Evolutionary conservation across 495 filamentous ascomycete species (phyloP).

Genomic region (Tuber microsphaerosporum): DNA sequence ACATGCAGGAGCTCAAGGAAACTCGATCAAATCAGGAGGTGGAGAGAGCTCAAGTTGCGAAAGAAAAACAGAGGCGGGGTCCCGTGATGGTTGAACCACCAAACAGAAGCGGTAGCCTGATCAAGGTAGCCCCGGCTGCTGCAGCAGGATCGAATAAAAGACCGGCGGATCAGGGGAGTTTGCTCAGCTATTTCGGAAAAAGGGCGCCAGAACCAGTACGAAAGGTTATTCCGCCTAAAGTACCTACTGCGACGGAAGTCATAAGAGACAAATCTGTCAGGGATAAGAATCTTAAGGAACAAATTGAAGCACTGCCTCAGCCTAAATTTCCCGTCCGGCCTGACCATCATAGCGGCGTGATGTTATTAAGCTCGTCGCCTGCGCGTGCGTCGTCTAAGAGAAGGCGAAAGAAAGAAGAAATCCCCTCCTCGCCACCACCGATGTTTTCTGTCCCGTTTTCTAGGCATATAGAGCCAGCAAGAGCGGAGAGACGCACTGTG

Average conservation of each 20-base stretch:
- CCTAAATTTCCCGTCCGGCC: slow-evolving; percentile 34
- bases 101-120: slow-evolving; percentile 29
- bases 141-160: slow-evolving; percentile 35
- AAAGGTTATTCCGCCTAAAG: slow-evolving; percentile 41
- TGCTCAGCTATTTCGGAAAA: slow-evolving; percentile 47
- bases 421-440: neutral
- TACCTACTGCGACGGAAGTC: slow-evolving; percentile 45
- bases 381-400: slow-evolving; percentile 11
- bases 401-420: slow-evolving; percentile 15
- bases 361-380: slow-evolving; percentile 37
- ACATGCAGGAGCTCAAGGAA: slow-evolving; percentile 40
- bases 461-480: slow-evolving; percentile 8
- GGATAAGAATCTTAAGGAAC: slow-evolving; percentile 47
- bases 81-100: slow-evolving; percentile 17
- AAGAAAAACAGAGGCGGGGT: slow-evolving; percentile 39
- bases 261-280: slow-evolving; percentile 40
- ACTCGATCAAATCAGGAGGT: slow-evolving; percentile 35
- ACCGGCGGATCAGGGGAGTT: slow-evolving; percentile 46
- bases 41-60: slow-evolving; percentile 18
- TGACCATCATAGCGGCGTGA: slow-evolving; percentile 25
- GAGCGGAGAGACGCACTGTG: neutral
- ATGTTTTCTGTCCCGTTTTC: neutral
- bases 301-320: slow-evolving; percentile 31
- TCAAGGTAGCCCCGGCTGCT: slow-evolving; percentile 25
- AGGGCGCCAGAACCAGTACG: slow-evolving; percentile 15